These are phyloP conservation scores for Candida manassasensis DNA, from an alignment of 805 yeast genomes.

Conservation along the genomic window DNA sequence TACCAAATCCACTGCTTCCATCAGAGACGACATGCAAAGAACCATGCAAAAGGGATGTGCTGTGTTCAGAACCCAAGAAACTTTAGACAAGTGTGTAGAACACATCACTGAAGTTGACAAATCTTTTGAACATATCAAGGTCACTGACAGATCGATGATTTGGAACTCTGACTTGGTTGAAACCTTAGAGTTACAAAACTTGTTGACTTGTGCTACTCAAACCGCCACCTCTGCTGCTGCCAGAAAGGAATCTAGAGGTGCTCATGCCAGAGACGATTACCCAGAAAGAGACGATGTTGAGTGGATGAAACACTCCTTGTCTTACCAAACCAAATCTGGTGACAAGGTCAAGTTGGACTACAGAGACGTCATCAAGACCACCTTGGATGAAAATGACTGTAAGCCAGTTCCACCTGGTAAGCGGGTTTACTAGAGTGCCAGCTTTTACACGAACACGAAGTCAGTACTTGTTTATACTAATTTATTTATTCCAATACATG, in stretches of 20 bases:
- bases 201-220: constrained; percentile 95
- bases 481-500: constrained; percentile 6
- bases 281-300: constrained; percentile 92
- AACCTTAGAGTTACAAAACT: constrained; percentile 92
- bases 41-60: constrained; percentile 97
- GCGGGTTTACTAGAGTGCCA: constrained; percentile 72
- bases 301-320: constrained; percentile 97
- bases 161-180: constrained; percentile 98
- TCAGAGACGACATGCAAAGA: constrained; percentile 90
- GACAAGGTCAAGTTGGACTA: constrained; percentile 70
- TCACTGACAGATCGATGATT: constrained; percentile 95
- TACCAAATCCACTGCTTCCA: constrained; percentile 74
- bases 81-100: constrained; percentile 86
- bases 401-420: constrained; percentile 94
- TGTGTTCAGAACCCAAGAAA: constrained; percentile 90
- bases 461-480: constrained; percentile 5
- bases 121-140: constrained; percentile 69
- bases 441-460: background rate
- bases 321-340: constrained; percentile 78
- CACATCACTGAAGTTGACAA: constrained; percentile 73
- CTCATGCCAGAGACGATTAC: constrained; percentile 97
- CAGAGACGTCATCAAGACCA: constrained; percentile 77
- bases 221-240: constrained; percentile 92
- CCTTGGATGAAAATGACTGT: constrained; percentile 90
- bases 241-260: constrained; percentile 97